Conservation (phyloP, 1,284 basidiomycete genomes). For the Cryptococcus sp. region DNA sequence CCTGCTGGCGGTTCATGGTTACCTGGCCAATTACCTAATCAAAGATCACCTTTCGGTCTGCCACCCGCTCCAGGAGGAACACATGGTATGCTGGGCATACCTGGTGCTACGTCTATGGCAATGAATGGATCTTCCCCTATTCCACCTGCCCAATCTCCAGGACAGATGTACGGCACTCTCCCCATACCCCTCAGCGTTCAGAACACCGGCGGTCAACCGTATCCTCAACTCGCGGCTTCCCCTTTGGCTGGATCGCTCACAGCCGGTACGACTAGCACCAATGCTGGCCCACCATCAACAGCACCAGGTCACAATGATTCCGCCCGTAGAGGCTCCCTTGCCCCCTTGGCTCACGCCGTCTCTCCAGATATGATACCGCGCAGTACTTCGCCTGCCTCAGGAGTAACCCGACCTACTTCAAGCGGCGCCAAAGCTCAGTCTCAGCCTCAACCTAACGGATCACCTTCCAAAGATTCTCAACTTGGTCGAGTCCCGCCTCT, state of each 20-base stretch:
- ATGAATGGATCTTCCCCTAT: slow-evolving; percentile 20
- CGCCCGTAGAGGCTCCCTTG: background rate
- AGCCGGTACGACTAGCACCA: slow-evolving; percentile 10
- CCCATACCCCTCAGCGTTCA: slow-evolving; percentile 28
- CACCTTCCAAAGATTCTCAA: slow-evolving; percentile 6
- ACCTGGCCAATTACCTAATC: slow-evolving; percentile 35
- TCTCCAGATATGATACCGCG: slow-evolving; percentile 14
- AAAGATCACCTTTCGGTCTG: slow-evolving; percentile 10
- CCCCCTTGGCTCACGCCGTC: slow-evolving; percentile 15
- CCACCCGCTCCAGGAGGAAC: background rate
- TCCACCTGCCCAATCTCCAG: slow-evolving; percentile 17
- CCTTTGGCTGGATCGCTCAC: slow-evolving; percentile 47
- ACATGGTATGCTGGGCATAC: slow-evolving; percentile 10
- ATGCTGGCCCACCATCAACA: slow-evolving; percentile 1
- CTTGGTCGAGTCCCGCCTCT: slow-evolving; percentile 25
- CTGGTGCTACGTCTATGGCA: slow-evolving; percentile 18
- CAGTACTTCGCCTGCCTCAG: slow-evolving; percentile 16
- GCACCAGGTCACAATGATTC: no score
- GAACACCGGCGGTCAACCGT: slow-evolving; percentile 21
- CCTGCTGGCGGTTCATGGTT: slow-evolving; percentile 10
- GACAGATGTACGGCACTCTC: slow-evolving; percentile 17
- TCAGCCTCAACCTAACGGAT: slow-evolving; percentile 1
- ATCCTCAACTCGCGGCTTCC: slow-evolving; percentile 37
- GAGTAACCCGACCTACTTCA: background rate
- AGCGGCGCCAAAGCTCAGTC: slow-evolving; percentile 6